phyloP scores from a whole-genome alignment of 208 protist species.

The Zelonia costaricensis region DNA sequence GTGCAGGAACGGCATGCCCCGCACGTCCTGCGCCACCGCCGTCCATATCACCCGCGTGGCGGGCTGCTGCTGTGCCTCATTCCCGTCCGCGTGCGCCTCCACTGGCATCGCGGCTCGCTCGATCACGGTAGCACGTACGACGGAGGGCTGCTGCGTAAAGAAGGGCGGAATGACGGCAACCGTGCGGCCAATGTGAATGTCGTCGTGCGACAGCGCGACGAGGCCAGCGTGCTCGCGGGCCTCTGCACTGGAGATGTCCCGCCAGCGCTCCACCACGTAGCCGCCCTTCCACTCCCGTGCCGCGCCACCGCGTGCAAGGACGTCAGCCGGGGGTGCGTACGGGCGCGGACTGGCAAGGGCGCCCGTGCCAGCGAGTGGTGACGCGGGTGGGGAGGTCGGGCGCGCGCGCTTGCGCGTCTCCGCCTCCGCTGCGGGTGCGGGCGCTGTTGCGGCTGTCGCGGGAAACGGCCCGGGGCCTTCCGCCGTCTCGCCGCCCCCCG shows the following conservation, averaged over 20 bases:
- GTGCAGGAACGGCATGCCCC: conserved; percentile 55
- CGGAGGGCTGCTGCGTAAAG: conserved; percentile 59
- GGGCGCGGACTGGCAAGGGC: not conserved
- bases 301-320: not conserved
- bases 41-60: conserved; percentile 45
- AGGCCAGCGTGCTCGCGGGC: conserved; percentile 41
- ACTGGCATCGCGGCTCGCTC: conserved; percentile 28
- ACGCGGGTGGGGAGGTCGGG: conserved; percentile 3
- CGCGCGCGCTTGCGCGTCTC: conserved; percentile 12
- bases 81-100: not conserved
- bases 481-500: not conserved
- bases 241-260: conserved; percentile 43
- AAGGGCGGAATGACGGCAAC: conserved; percentile 69
- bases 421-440: not conserved
- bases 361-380: not conserved
- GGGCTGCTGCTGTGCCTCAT: not conserved
- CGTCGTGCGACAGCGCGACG: conserved; percentile 27
- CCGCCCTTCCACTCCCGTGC: conserved; percentile 35
- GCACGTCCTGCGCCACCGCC: conserved; percentile 49
- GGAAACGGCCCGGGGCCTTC: not conserved
- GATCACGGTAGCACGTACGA: conserved; percentile 65
- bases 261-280: conserved; percentile 64
- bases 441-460: not conserved
- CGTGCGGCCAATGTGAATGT: conserved; percentile 47
- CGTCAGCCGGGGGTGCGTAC: not conserved